Percentiles rank a stretch among this genome's conserved stretches.
Conservation (phyloP, 2,329 filamentous ascomycete species). For the Penicillium sp. region DNA sequence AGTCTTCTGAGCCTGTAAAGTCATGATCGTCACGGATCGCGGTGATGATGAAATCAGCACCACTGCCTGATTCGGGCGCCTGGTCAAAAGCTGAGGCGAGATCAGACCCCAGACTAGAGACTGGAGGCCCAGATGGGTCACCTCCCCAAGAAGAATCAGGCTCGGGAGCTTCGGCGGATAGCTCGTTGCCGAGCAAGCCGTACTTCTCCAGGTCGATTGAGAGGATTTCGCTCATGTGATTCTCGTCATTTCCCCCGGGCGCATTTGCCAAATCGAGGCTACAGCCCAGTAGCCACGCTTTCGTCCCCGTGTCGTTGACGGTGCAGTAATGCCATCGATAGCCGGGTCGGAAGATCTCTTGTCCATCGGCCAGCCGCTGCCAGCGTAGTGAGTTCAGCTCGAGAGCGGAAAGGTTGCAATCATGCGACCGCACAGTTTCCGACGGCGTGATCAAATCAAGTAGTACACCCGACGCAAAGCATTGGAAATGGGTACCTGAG, state of each 20-base stretch:
- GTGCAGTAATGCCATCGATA: slow-evolving; percentile 99
- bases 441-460: slow-evolving; percentile 93
- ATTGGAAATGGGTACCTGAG: slow-evolving; percentile 89
- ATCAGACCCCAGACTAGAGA: slow-evolving; percentile 72
- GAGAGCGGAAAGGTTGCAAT: slow-evolving; percentile 85
- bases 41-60: slow-evolving; percentile 86
- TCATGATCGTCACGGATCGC: slow-evolving; percentile 67
- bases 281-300: slow-evolving; percentile 94
- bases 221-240: slow-evolving; percentile 91
- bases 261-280: slow-evolving; percentile 68
- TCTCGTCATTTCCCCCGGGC: slow-evolving; percentile 69
- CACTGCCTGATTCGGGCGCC: slow-evolving; percentile 75
- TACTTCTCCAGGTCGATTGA: slow-evolving; percentile 89
- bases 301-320: slow-evolving; percentile 89
- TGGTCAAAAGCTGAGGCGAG: slow-evolving; percentile 83
- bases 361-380: slow-evolving; percentile 91
- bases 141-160: slow-evolving; percentile 48
- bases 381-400: slow-evolving; percentile 83
- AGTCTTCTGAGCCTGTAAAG: slow-evolving; percentile 49
- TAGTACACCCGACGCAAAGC: slow-evolving; percentile 86
- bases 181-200: slow-evolving; percentile 78
- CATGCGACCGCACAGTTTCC: slow-evolving; percentile 75
- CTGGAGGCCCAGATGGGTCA: slow-evolving; percentile 50
- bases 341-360: slow-evolving; percentile 85
- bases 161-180: slow-evolving; percentile 53